These are phyloP conservation scores for Boletus speciosus DNA, from an alignment of 768 basidiomycete species.

Conservation along the genomic window DNA sequence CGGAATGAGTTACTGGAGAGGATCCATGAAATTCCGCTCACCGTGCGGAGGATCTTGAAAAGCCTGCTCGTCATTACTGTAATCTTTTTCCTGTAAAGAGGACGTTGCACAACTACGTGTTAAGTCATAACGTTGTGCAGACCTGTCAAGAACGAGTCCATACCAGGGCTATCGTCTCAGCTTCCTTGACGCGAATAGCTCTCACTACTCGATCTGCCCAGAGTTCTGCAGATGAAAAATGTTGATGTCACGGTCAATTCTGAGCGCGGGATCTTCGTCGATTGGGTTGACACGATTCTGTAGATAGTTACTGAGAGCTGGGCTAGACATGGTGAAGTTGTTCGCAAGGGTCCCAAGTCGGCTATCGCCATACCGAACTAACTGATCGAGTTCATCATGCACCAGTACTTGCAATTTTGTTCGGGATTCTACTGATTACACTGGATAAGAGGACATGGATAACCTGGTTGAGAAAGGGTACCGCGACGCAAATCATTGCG, in stretches of 20 bases:
- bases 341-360: not conserved
- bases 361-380: not conserved
- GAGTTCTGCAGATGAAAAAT: constrained; percentile 38
- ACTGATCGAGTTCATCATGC: not conserved
- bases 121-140: not conserved
- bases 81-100: constrained; percentile 25
- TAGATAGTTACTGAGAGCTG: constrained; percentile 8
- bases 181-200: constrained; percentile 50
- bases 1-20: not conserved
- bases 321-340: constrained; percentile 5
- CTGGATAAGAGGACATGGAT: not conserved
- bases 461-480: not conserved
- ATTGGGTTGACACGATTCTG: constrained; percentile 28
- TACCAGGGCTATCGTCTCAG: constrained; percentile 60
- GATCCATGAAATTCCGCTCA: constrained; percentile 4
- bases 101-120: not conserved
- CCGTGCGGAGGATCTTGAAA: constrained; percentile 39
- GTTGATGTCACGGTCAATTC: constrained; percentile 38
- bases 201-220: constrained; percentile 57
- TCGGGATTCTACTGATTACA: not conserved
- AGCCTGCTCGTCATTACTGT: constrained; percentile 37
- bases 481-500: not conserved
- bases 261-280: constrained; percentile 45
- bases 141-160: constrained; percentile 69
- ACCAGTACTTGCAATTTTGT: too few relatives aligned